Evolutionary conservation across 2,329 filamentous ascomycete species (phyloP).

Genomic region (Ascochyta lentis): DNA sequence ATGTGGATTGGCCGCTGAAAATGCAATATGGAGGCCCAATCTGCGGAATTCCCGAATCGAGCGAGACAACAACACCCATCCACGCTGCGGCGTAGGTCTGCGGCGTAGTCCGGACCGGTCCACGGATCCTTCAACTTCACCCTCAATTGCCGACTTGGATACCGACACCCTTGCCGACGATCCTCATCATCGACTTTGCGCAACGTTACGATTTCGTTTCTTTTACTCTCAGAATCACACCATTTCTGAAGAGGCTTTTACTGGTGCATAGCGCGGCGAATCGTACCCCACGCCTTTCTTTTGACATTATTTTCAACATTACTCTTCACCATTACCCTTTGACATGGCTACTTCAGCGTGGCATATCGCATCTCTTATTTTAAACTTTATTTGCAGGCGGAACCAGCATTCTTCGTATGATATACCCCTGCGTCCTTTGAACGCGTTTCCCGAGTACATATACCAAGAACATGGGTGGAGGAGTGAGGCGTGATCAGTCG

Average conservation of each 20-base stretch:
- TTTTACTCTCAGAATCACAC: neutral
- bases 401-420: conserved; percentile 1
- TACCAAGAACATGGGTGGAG: conserved; percentile 7
- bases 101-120: conserved; percentile 15
- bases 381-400: neutral
- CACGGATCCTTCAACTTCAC: conserved; percentile 3
- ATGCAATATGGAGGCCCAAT: conserved; percentile 16
- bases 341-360: neutral
- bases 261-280: conserved; percentile 17
- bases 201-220: conserved; percentile 2
- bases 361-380: neutral
- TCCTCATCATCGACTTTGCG: conserved; percentile 2
- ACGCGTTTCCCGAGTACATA: conserved; percentile 11
- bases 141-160: conserved; percentile 12
- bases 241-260: conserved; percentile 1
- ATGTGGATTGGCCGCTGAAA: conserved; percentile 40
- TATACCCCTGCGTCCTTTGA: conserved; percentile 11
- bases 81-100: conserved; percentile 14
- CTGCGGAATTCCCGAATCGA: conserved; percentile 29
- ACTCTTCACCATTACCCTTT: neutral
- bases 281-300: neutral
- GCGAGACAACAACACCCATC: conserved; percentile 29
- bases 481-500: neutral
- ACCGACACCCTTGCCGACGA: conserved; percentile 9
- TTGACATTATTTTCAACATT: neutral